These are phyloP conservation scores for Nemania sp. DNA, from an alignment of 2,329 filamentous ascomycete genomes.

Conservation along the genomic window DNA sequence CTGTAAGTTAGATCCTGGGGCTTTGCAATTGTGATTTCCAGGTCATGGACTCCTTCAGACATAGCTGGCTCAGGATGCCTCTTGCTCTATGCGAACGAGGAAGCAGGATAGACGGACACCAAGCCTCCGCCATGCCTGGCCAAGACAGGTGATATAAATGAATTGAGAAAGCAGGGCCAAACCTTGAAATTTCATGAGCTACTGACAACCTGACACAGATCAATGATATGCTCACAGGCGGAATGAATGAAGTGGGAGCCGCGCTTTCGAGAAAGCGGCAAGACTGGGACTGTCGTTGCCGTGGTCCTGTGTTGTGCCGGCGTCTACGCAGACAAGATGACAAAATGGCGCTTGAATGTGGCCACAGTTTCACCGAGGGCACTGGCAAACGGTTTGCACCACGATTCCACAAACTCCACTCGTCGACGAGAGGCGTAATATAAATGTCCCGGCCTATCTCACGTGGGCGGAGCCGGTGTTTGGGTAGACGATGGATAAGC, in stretches of 20 bases:
- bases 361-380: conserved; percentile 14
- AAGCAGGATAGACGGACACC: no score
- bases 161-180: not conserved
- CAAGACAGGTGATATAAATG: no score
- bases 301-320: not conserved
- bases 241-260: not conserved
- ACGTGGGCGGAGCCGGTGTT: conserved; percentile 50
- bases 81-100: no score
- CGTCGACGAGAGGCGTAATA: conserved; percentile 53
- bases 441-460: no score
- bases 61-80: no score
- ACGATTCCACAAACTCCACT: conserved; percentile 51
- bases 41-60: not conserved
- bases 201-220: not conserved
- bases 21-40: no score
- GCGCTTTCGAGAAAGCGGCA: not conserved
- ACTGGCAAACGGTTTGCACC: not conserved
- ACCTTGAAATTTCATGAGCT: not conserved
- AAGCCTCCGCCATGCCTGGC: no score
- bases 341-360: not conserved
- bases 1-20: not conserved
- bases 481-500: conserved; percentile 17
- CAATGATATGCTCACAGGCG: not conserved
- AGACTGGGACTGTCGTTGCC: not conserved
- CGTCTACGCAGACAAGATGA: conserved; percentile 8